A percentile compares a stretch with the other conserved stretches of the same genome.
Conservation (phyloP, 495 filamentous ascomycete genomes). For the Tuber calosporum region DNA sequence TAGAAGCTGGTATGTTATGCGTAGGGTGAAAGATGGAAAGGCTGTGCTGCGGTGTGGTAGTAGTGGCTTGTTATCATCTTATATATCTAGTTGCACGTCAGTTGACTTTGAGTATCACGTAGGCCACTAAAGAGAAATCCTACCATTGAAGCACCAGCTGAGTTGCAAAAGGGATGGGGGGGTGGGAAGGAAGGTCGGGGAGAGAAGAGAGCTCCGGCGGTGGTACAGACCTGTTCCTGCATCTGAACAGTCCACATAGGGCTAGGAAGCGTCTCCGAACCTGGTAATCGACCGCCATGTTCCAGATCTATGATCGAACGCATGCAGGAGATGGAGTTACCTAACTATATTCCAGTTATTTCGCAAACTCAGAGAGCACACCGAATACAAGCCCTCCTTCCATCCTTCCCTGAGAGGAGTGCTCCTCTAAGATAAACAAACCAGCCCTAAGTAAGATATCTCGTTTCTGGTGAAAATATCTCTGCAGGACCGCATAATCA, state of each 20-base stretch:
- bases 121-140: background rate
- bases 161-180: background rate
- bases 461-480: background rate
- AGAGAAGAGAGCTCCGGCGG: background rate
- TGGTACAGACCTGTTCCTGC: background rate
- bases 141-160: background rate
- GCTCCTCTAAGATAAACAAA: background rate
- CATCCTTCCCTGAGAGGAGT: background rate
- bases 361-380: background rate
- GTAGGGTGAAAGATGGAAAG: background rate
- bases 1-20: background rate
- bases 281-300: background rate
- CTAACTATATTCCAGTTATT: background rate
- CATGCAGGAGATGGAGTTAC: background rate
- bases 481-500: background rate
- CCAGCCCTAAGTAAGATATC: background rate
- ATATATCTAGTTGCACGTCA: background rate
- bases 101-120: background rate
- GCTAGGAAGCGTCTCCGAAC: conserved; percentile 3
- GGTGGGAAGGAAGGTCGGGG: background rate
- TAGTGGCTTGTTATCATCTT: background rate
- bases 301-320: background rate
- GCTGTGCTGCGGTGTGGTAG: background rate
- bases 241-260: background rate
- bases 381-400: background rate